Evolutionary conservation across 768 basidiomycete species (phyloP).

Genomic region (Kwoniella dejecticola): DNA sequence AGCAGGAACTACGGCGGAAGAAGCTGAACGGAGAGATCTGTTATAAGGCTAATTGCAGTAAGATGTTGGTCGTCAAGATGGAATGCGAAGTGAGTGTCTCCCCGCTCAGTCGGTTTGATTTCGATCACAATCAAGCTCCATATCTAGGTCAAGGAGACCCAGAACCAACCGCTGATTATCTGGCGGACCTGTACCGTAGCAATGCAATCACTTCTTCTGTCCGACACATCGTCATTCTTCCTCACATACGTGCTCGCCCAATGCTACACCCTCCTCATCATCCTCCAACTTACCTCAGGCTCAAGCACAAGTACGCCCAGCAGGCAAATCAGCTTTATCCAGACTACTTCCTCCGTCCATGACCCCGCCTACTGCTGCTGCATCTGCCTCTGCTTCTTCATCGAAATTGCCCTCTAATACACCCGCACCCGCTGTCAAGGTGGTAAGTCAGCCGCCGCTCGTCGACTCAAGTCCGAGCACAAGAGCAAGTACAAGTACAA

Average conservation of each 20-base stretch:
- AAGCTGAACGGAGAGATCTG: constrained; percentile 52
- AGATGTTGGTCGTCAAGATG: constrained; percentile 51
- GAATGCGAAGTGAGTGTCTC: constrained; percentile 49
- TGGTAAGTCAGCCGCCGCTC: constrained; percentile 9
- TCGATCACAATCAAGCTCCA: too few relatives aligned
- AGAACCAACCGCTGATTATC: too few relatives aligned
- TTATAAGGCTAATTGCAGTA: constrained; percentile 48
- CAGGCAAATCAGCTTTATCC: constrained; percentile 27
- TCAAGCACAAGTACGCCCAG: constrained; percentile 12
- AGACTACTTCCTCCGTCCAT: constrained; percentile 22
- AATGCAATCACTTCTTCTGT: constrained; percentile 48
- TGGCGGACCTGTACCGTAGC: too few relatives aligned
- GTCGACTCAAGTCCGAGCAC: background rate
- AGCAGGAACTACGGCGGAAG: constrained; percentile 43
- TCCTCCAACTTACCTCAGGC: constrained; percentile 22
- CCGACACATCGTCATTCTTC: constrained; percentile 51
- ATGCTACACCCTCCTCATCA: constrained; percentile 22
- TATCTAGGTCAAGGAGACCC: too few relatives aligned
- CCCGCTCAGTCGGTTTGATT: background rate
- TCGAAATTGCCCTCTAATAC: background rate
- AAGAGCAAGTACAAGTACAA: background rate
- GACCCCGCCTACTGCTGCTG: constrained; percentile 12
- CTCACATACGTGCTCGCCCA: constrained; percentile 43
- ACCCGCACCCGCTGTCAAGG: constrained; percentile 9
- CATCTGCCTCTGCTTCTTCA: constrained; percentile 1